phyloP scores from a whole-genome alignment of 768 basidiomycete species.

The Leccinum imitatum region DNA sequence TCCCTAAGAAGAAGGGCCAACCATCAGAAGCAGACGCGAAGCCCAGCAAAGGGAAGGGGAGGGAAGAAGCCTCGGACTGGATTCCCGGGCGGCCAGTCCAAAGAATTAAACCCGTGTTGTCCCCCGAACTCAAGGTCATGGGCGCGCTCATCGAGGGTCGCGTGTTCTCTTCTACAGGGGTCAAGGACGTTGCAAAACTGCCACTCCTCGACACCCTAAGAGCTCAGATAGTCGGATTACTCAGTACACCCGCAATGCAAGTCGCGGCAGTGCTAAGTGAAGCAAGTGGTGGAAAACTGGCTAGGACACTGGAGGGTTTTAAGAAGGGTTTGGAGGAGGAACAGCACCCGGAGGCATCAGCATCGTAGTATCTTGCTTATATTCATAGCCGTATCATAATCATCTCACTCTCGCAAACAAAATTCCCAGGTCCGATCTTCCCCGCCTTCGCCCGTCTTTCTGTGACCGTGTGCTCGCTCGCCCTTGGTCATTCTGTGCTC shows the following conservation, averaged over 20 bases:
- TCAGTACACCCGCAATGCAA: slow-evolving; percentile 73
- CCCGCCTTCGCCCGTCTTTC: slow-evolving; percentile 68
- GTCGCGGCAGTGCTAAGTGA: slow-evolving; percentile 68
- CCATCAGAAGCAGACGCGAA: slow-evolving; percentile 51
- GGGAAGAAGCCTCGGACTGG: slow-evolving; percentile 58
- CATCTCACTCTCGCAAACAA: slow-evolving; percentile 40
- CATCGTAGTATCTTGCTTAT: slow-evolving; percentile 22
- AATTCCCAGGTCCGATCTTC: slow-evolving; percentile 92
- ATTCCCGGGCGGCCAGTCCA: slow-evolving; percentile 72
- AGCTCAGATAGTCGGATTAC: slow-evolving; percentile 81
- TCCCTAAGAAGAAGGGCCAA: slow-evolving; percentile 57
- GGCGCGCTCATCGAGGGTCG: slow-evolving; percentile 80
- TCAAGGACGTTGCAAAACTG: slow-evolving; percentile 66
- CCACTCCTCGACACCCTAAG: slow-evolving; percentile 77
- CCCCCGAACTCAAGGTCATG: slow-evolving; percentile 69
- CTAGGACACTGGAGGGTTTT: slow-evolving; percentile 73
- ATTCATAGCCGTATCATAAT: slow-evolving; percentile 7
- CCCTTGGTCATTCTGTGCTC: slow-evolving; percentile 96
- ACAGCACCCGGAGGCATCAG: slow-evolving; percentile 22
- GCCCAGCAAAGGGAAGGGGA: slow-evolving; percentile 41
- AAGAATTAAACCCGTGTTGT: slow-evolving; percentile 50
- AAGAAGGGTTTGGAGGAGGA: slow-evolving; percentile 63
- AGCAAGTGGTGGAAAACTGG: slow-evolving; percentile 66
- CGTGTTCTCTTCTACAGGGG: slow-evolving; percentile 57
- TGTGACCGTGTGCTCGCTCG: slow-evolving; percentile 62